Percentiles rank a stretch among this genome's conserved stretches.
Evolutionary conservation across 495 filamentous ascomycete species (phyloP).

Genomic region (Extremus antarcticus): DNA sequence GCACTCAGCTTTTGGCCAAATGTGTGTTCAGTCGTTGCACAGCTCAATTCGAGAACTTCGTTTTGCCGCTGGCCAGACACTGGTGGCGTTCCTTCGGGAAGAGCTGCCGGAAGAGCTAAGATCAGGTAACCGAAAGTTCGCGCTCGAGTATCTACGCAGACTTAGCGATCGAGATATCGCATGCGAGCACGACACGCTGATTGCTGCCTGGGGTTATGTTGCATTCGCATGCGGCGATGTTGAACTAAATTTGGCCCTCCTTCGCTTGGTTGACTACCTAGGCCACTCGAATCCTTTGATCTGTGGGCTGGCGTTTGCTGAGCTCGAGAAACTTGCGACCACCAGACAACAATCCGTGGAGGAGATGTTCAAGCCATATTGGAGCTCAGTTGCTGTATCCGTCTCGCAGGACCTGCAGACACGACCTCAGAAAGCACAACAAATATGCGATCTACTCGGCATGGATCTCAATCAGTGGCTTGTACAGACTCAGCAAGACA

Average conservation of each 20-base stretch:
- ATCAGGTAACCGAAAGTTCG: slow-evolving; percentile 53
- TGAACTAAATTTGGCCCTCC: slow-evolving; percentile 72
- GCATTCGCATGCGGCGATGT: slow-evolving; percentile 61
- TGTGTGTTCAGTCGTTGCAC: slow-evolving; percentile 66
- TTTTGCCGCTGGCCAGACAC: slow-evolving; percentile 60
- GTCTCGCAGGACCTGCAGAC: slow-evolving; percentile 70
- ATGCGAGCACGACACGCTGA: slow-evolving; percentile 66
- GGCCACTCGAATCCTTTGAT: slow-evolving; percentile 73
- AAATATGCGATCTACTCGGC: slow-evolving; percentile 66
- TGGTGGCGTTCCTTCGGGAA: slow-evolving; percentile 53
- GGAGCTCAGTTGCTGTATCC: slow-evolving; percentile 66
- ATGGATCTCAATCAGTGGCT: slow-evolving; percentile 64
- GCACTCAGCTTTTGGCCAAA: slow-evolving; percentile 56
- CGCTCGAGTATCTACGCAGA: slow-evolving; percentile 56
- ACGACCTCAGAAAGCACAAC: slow-evolving; percentile 69
- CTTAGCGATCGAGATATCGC: slow-evolving; percentile 55
- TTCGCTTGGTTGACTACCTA: slow-evolving; percentile 74
- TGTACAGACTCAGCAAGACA: slow-evolving; percentile 63
- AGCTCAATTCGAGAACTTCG: slow-evolving; percentile 81
- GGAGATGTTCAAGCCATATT: slow-evolving; percentile 72
- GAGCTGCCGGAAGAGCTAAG: slow-evolving; percentile 36
- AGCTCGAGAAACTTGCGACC: slow-evolving; percentile 58
- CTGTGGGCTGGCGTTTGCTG: slow-evolving; percentile 67
- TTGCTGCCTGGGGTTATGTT: slow-evolving; percentile 73
- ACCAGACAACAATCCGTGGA: slow-evolving; percentile 46